phyloP scores from a whole-genome alignment of 129 eudicot genomes.

The Tagetes patula region DNA sequence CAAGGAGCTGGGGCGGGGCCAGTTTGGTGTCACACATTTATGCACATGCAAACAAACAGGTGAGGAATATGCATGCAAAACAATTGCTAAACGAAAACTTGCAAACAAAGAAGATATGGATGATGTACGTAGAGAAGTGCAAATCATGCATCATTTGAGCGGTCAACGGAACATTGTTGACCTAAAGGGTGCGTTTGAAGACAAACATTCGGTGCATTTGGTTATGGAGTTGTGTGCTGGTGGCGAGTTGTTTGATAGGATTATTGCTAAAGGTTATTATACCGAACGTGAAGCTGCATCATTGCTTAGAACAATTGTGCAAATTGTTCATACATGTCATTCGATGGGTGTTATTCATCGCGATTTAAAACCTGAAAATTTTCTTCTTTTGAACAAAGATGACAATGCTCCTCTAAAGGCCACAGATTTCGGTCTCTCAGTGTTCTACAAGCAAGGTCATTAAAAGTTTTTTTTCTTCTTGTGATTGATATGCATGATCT shows the following conservation, averaged over 20 bases:
- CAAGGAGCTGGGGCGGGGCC: conserved; percentile 82
- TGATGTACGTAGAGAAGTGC: conserved; percentile 79
- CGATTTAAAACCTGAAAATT: conserved; percentile 84
- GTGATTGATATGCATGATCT: background rate
- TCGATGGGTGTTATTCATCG: conserved; percentile 89
- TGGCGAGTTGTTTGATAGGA: conserved; percentile 84
- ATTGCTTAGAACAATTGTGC: conserved; percentile 74
- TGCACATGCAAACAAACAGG: conserved; percentile 62
- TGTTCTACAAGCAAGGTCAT: conserved; percentile 72
- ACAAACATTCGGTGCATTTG: conserved; percentile 78
- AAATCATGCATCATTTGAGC: conserved; percentile 76
- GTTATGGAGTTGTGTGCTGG: conserved; percentile 92
- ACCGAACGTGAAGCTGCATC: conserved; percentile 82
- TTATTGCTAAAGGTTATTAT: conserved; percentile 70
- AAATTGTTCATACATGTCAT: conserved; percentile 84
- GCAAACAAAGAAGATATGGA: conserved; percentile 75
- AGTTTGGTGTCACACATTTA: conserved; percentile 72
- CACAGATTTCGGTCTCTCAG: conserved; percentile 82
- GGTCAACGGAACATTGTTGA: conserved; percentile 75
- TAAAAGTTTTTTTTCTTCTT: no score
- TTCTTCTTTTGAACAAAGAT: conserved; percentile 61
- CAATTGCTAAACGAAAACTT: conserved; percentile 74
- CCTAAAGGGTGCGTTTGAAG: conserved; percentile 84
- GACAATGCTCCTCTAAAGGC: conserved; percentile 81
- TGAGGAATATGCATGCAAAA: conserved; percentile 72